Evolutionary conservation across 2,329 filamentous ascomycete genomes (phyloP), one percentile per base, ranked within the genome.

Genomic region (Furcasterigmium furcatum): DNA sequence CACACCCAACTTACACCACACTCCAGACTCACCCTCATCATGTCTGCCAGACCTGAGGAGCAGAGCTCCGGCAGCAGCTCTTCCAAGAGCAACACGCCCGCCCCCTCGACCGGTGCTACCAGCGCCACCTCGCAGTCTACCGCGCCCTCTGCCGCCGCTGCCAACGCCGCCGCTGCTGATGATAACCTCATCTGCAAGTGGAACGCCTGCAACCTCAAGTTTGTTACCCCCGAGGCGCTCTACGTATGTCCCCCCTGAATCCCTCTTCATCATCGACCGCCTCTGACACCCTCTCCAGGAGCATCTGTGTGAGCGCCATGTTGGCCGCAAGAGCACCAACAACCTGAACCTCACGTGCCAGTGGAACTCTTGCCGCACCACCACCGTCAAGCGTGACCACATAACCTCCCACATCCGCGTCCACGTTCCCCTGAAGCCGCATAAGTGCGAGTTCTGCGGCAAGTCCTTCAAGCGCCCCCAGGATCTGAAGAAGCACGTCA

Each of bases 401-500:
- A 99, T 99, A 70, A 99, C 94, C 42, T 97, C 94, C 42, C 94
- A 99, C 70, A 96, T 99, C 59, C 89, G 94, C 54, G 94, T 97
- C 44, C 94, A 99, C 66, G 92, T 99, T n/a, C 94, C 94, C 1
- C 76, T 99, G 50, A 99, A 99, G 79, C 94, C 94, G 55, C 94
- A 99, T 76, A 97, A 96, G 72, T 99, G 94, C 68, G 91, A 96
- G 64, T 95, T 96, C 71, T 99, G 94, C 64, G 90, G 90, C 64
- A 99, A 99, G 76, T 91, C 91, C 2, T 99, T 99, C 80, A 99
- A 99, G 82, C 88, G 94, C 27, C 94, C 94, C 3, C 94, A 99
- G 73, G 94, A 99, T 74, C 69, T 99, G 59, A 97, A 99, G 83
- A 99, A 99, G 76, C 94, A 99, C 66, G 91, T 97, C 69, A 99